phyloP scores from a whole-genome alignment of 2,329 filamentous ascomycete species.

The Paraphoma sp. region DNA sequence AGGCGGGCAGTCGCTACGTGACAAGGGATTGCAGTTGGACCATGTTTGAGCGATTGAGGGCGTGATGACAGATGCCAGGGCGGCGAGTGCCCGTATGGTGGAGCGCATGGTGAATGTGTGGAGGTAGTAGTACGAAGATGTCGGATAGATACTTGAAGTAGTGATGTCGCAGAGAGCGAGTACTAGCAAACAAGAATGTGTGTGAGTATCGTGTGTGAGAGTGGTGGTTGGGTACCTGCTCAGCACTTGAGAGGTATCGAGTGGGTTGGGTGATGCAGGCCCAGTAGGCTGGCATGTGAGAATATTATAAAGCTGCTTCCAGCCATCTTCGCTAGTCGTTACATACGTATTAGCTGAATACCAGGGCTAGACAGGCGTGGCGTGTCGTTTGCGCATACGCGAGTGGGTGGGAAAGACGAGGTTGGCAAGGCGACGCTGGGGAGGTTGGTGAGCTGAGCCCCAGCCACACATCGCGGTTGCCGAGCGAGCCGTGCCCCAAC shows the following conservation, averaged over 20 bases:
- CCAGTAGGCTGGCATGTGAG: conserved; percentile 21
- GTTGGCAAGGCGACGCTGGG: conserved; percentile 34
- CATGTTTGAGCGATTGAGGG: conserved; percentile 60
- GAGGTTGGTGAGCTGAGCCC: conserved; percentile 30
- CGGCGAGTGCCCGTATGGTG: conserved; percentile 42
- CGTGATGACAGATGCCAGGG: conserved; percentile 48
- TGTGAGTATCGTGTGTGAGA: conserved; percentile 11
- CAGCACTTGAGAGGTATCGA: conserved; percentile 29
- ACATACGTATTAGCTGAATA: conserved; percentile 34
- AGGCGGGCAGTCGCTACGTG: conserved; percentile 68
- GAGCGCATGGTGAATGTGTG: conserved; percentile 40
- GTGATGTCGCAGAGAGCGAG: conserved; percentile 9
- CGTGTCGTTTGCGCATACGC: conserved; percentile 26
- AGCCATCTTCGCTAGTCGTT: conserved; percentile 41
- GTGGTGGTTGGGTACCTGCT: conserved; percentile 19
- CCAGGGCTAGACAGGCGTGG: conserved; percentile 25
- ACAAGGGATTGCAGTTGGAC: conserved; percentile 62
- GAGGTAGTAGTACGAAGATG: conserved; percentile 13
- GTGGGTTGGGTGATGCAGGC: conserved; percentile 30
- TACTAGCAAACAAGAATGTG: conserved; percentile 13
- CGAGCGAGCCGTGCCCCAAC: conserved; percentile 6
- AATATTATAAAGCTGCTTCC: conserved; percentile 37
- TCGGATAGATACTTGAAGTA: conserved; percentile 2
- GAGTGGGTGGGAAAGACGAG: conserved; percentile 43
- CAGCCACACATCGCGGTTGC: conserved; percentile 31